Evolutionary conservation across 2,329 filamentous ascomycete species (phyloP), one percentile per base, ranked within the genome.

Genomic region (Hypocrella siamensis): DNA sequence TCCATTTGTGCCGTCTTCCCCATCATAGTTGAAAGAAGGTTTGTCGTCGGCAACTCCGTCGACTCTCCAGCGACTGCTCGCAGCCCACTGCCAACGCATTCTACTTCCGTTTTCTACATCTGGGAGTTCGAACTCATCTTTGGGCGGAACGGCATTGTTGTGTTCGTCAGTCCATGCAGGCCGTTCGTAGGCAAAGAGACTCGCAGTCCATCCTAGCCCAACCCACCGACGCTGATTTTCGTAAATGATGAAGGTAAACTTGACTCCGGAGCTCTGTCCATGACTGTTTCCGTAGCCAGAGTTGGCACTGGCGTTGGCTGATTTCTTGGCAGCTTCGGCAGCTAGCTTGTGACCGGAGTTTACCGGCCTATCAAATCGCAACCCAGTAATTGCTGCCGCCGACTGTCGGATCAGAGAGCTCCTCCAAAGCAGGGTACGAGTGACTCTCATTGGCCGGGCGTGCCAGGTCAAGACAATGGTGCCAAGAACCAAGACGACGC

Each of bases 171-270:
- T 94, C 88, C 90, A 98, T 1, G 86, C 68, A 2, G 79, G 70
- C 26, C 90, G 70, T 51, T 98, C 90, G 46, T 94, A 92, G 0
- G 85, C 76, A 41, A 98, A 84, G 38, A 98, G 62, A 25, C 78
- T 92, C 3, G 79, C 79, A 0, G 90, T 96, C 86, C 90, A 98
- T 0, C 90, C 90, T 10, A 98, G 68, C 2, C 86, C 88, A 4
- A 98, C 61, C 90, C 90, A 98, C 32, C 90, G 73, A 26, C 90
- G 72, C 54, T 98, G 90, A 45, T 98, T 98, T 52, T 98, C 90
- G 47, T 86, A 96, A 3, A 98, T 67, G 30, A 90, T 86, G 40
- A 98, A 98, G 0, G 90, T 98, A 47, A 98, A 98, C 28, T 85
- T 81, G 11, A 98, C 82, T 2, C 86, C 85, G 0, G 84, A 72